phyloP scores from a whole-genome alignment of 2,329 filamentous ascomycete genomes.

The Cladorrhinum sp. region DNA sequence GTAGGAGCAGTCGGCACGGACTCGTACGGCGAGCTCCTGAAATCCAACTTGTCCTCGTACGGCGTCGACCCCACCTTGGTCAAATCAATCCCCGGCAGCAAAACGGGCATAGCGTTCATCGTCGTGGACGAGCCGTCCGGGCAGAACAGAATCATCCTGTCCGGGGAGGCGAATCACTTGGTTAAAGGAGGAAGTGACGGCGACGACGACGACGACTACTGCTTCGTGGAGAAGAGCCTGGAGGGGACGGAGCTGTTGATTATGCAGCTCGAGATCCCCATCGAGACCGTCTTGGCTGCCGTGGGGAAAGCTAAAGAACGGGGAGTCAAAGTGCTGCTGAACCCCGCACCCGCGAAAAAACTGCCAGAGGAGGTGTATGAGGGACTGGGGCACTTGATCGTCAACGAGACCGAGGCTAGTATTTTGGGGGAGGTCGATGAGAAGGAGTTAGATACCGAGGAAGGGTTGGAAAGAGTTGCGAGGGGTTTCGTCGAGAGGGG shows the following conservation, averaged over 20 bases:
- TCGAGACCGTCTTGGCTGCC: slow-evolving; percentile 61
- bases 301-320: slow-evolving; percentile 48
- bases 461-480: slow-evolving; percentile 48
- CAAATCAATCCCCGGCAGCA: slow-evolving; percentile 38
- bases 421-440: slow-evolving; percentile 60
- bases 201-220: no score
- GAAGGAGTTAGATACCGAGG: slow-evolving; percentile 45
- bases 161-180: slow-evolving; percentile 62
- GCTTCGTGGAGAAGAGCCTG: slow-evolving; percentile 32
- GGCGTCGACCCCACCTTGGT: slow-evolving; percentile 61
- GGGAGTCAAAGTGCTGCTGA: slow-evolving; percentile 67
- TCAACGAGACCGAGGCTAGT: slow-evolving; percentile 88
- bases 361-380: slow-evolving; percentile 65
- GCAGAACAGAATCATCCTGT: slow-evolving; percentile 74
- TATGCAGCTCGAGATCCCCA: slow-evolving; percentile 75
- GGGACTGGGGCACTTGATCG: slow-evolving; percentile 72
- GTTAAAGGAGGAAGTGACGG: slow-evolving; percentile 37
- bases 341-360: slow-evolving; percentile 73
- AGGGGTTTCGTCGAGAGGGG: slow-evolving; percentile 64
- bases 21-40: slow-evolving; percentile 60
- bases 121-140: slow-evolving; percentile 69
- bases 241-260: slow-evolving; percentile 59
- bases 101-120: slow-evolving; percentile 72
- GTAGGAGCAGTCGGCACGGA: slow-evolving; percentile 70
- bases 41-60: slow-evolving; percentile 54